Evolutionary conservation across 1,139 yeast species (phyloP).

Genomic region (Groenewaldozyma auringiensis): DNA sequence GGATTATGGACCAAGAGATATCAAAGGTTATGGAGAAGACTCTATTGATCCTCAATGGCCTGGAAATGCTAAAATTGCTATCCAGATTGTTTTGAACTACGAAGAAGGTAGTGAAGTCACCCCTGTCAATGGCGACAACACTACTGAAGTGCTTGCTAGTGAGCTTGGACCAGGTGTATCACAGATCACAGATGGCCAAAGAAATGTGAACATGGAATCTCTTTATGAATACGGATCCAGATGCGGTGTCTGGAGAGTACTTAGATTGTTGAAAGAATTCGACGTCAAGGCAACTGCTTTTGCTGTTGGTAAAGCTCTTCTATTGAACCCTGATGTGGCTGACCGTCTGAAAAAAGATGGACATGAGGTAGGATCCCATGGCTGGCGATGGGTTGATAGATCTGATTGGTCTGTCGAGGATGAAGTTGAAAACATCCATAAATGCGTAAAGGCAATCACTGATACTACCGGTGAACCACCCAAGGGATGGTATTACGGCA

Average conservation of each 20-base stretch:
- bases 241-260: constrained; percentile 35
- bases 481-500: constrained; percentile 33
- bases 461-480: constrained; percentile 31
- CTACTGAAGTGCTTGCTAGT: constrained; percentile 21
- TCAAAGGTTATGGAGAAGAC: constrained; percentile 34
- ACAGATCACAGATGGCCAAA: constrained; percentile 22
- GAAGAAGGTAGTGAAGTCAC: constrained; percentile 35
- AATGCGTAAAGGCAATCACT: constrained; percentile 26
- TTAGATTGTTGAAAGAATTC: constrained; percentile 30
- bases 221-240: constrained; percentile 35
- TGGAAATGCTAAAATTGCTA: constrained; percentile 28
- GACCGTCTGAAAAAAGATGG: constrained; percentile 34
- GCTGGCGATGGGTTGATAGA: constrained; percentile 36
- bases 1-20: constrained; percentile 22
- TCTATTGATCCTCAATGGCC: constrained; percentile 34
- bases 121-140: constrained; percentile 25
- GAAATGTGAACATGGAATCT: constrained; percentile 26
- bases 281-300: constrained; percentile 31
- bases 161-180: constrained; percentile 26
- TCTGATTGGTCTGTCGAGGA: constrained; percentile 27
- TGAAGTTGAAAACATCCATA: constrained; percentile 30
- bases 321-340: constrained; percentile 29
- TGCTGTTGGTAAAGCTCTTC: constrained; percentile 36
- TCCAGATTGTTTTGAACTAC: constrained; percentile 34
- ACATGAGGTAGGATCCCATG: constrained; percentile 37